phyloP scores from a whole-genome alignment of 129 eudicot species.

The Calendula officinalis region DNA sequence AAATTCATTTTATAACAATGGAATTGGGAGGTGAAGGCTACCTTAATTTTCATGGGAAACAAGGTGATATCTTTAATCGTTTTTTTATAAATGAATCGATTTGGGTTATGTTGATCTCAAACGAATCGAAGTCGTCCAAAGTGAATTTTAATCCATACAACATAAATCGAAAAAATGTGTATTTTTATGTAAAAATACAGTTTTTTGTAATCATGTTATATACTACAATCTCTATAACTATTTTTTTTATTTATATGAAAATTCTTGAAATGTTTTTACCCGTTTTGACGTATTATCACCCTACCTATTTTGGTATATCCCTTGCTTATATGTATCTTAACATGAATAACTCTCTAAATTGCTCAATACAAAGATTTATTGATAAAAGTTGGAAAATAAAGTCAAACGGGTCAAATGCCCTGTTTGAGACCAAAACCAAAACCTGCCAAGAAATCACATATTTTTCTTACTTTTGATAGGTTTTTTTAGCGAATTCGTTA shows the following conservation, averaged over 20 bases:
- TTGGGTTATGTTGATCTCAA: not conserved
- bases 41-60: conserved; percentile 99
- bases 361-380: too few relatives aligned
- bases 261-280: not conserved
- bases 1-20: conserved; percentile 91
- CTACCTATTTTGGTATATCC: not conserved
- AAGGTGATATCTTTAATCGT: conserved; percentile 44
- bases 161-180: not conserved
- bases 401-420: too few relatives aligned
- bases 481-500: too few relatives aligned
- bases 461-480: too few relatives aligned
- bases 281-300: not conserved
- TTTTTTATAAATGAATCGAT: not conserved
- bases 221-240: not conserved
- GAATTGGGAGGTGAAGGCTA: conserved; percentile 99
- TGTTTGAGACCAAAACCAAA: too few relatives aligned
- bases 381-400: too few relatives aligned
- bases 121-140: not conserved
- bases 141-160: not conserved
- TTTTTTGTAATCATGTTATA: not conserved
- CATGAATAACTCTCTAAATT: not conserved
- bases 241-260: too few relatives aligned
- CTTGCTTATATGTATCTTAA: conserved; percentile 17
- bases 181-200: not conserved
- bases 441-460: too few relatives aligned